Percentiles rank a stretch among this genome's conserved stretches.
Conservation (phyloP, 352 stramenopile species). For the Globisporangium spiculum region DNA sequence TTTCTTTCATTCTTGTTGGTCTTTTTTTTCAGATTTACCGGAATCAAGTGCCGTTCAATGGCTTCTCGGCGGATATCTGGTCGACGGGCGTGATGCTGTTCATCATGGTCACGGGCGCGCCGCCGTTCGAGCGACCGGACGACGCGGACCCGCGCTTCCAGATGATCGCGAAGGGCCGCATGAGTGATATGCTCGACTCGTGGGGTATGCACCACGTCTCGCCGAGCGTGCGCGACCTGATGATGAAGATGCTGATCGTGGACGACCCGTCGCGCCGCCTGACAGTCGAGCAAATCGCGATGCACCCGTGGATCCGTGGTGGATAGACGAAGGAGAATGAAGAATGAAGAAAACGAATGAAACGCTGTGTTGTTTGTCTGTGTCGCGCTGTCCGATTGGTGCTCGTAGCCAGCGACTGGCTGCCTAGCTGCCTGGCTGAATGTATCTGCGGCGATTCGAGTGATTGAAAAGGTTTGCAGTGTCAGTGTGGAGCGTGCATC, state of each 20-base stretch:
- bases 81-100: constrained; percentile 93
- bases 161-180: constrained; percentile 76
- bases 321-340: constrained; percentile 31
- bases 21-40: constrained; percentile 65
- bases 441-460: neutral
- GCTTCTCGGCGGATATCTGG: constrained; percentile 92
- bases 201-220: constrained; percentile 85
- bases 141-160: constrained; percentile 80
- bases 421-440: neutral
- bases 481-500: neutral
- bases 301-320: constrained; percentile 78
- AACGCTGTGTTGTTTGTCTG: neutral
- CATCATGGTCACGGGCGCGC: constrained; percentile 93
- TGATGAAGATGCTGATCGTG: constrained; percentile 82
- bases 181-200: constrained; percentile 86
- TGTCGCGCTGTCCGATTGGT: neutral
- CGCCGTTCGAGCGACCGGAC: constrained; percentile 87
- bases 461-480: neutral
- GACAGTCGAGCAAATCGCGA: constrained; percentile 80
- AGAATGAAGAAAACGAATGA: constrained; percentile 4
- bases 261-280: constrained; percentile 69
- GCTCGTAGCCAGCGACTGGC: neutral
- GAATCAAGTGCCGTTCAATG: constrained; percentile 90
- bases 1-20: neutral
- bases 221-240: constrained; percentile 62